Evolutionary conservation across 2,329 filamentous ascomycete species (phyloP).

Genomic region (Colletotrichum liaoningense): DNA sequence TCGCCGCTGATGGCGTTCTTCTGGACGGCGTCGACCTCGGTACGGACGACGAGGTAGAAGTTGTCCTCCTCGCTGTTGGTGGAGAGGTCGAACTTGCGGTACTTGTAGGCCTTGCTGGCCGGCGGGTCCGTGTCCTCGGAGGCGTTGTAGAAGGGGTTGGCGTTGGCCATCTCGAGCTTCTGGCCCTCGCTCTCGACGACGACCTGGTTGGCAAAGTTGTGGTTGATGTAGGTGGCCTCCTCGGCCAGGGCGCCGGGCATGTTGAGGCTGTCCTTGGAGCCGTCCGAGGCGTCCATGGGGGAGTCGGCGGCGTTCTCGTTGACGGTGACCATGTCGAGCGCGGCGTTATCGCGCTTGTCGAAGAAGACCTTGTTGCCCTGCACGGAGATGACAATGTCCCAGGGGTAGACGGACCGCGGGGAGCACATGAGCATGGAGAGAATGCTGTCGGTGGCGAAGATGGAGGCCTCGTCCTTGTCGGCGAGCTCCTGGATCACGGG

Average conservation of each 20-base stretch:
- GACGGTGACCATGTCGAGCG: constrained; percentile 96
- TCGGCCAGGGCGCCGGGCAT: constrained; percentile 92
- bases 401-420: constrained; percentile 95
- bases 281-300: constrained; percentile 89
- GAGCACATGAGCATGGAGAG: constrained; percentile 99
- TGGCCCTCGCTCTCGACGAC: constrained; percentile 82
- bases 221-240: constrained; percentile 99
- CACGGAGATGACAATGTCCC: constrained; percentile 95
- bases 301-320: constrained; percentile 99
- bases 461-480: constrained; percentile 94
- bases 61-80: constrained; percentile 90
- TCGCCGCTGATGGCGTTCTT: constrained; percentile 95
- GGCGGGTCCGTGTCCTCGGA: constrained; percentile 93
- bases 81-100: constrained; percentile 95
- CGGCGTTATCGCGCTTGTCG: constrained; percentile 96
- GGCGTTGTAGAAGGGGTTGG: constrained; percentile 98
- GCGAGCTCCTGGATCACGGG: constrained; percentile 97
- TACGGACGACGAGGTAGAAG: constrained; percentile 91
- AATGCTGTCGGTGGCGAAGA: constrained; percentile 97
- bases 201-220: constrained; percentile 98
- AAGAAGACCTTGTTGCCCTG: constrained; percentile 98
- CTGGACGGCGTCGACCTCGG: constrained; percentile 93
- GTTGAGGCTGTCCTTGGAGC: constrained; percentile 95
- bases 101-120: constrained; percentile 98
- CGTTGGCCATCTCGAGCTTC: constrained; percentile 86